Evolutionary conservation across 2,329 filamentous ascomycete genomes (phyloP).

Genomic region (Bipolaris victoriae): DNA sequence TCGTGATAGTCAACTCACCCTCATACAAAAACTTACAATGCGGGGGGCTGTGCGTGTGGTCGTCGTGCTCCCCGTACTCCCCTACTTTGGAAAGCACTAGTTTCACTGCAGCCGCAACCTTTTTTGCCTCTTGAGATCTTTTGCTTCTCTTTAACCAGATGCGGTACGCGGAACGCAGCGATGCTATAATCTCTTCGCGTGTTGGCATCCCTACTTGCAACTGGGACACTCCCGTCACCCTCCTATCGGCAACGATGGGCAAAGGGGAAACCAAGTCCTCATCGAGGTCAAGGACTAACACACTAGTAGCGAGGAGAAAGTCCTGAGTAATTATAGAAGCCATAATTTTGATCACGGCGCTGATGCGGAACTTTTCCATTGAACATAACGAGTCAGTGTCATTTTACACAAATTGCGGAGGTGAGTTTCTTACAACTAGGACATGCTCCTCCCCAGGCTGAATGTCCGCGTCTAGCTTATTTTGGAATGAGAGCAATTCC

Average conservation of each 20-base stretch:
- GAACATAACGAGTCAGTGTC: not conserved
- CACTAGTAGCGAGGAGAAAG: constrained; percentile 57
- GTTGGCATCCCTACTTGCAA: constrained; percentile 32
- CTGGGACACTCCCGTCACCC: constrained; percentile 14
- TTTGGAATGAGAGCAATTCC: constrained; percentile 53
- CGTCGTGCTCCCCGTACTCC: constrained; percentile 4
- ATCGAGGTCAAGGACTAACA: constrained; percentile 54
- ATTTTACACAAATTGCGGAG: not conserved
- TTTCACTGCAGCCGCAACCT: constrained; percentile 36
- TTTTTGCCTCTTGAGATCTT: constrained; percentile 41
- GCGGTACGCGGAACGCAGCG: constrained; percentile 28
- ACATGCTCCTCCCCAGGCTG: constrained; percentile 48
- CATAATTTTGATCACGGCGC: constrained; percentile 53
- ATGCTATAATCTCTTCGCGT: constrained; percentile 32
- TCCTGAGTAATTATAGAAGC: constrained; percentile 54
- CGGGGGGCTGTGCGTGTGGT: not conserved
- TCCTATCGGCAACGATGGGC: not conserved
- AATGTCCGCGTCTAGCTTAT: constrained; percentile 51
- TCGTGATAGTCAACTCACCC: too few species aligned
- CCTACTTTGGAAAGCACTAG: constrained; percentile 36
- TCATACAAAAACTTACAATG: constrained; percentile 15
- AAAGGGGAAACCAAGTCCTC: constrained; percentile 31
- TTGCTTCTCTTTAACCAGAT: constrained; percentile 36
- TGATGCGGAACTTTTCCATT: constrained; percentile 39
- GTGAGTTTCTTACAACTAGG: constrained; percentile 5